Base-by-base conservation (phyloP, 148 eudicot genomes). In the Vaccinium darrowii region DNA sequence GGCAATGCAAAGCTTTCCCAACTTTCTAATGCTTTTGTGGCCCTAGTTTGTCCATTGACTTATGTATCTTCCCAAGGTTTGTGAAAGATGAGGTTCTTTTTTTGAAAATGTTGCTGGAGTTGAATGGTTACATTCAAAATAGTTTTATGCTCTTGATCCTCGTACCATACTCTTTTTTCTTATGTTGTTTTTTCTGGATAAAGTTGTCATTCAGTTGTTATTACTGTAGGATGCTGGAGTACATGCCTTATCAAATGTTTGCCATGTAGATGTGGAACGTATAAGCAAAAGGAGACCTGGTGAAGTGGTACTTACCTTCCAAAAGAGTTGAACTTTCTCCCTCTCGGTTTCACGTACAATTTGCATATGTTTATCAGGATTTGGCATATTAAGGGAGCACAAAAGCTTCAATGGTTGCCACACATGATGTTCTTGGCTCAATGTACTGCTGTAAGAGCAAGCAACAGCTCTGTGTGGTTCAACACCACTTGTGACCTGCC, bases 221-320 rank as follows among this genome's bases (percentile, higher is more conserved):
- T 57, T 49, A 10, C 27, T 91, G 86, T 90, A 97, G 99, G 99
- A 97, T 92, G 89, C 98, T 36, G 99, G 99, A 71, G 99, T 97
- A 80, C 99, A 97, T 90, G 99, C 98, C 82, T 88, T 95, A 71
- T 94, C 99, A 84, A 97, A 97, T 92, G 98, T 95, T 76, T 97
- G 98, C 83, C 99, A 97, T 91, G 96, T 97, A 43, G 99, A 97
- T 88, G 94, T 94, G 77, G 94, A 95, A 89, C 95, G 99, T 21
- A 88, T 90, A 84, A 97, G 99, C 89, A 97, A 94, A 89, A 92
- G 98, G 87, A 97, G 89, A 87, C 99, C 98, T 84, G 99, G 98
- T 90, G 98, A 91, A 94, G 92, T 91, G 94, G 99, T 97, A 90
- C 84, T 82, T 21, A 71, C 54, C 27, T 67, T 76, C 16, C 27